Base-by-base conservation (phyloP, 177 flowering plant species). In the Tripterygium wilfordii region DNA sequence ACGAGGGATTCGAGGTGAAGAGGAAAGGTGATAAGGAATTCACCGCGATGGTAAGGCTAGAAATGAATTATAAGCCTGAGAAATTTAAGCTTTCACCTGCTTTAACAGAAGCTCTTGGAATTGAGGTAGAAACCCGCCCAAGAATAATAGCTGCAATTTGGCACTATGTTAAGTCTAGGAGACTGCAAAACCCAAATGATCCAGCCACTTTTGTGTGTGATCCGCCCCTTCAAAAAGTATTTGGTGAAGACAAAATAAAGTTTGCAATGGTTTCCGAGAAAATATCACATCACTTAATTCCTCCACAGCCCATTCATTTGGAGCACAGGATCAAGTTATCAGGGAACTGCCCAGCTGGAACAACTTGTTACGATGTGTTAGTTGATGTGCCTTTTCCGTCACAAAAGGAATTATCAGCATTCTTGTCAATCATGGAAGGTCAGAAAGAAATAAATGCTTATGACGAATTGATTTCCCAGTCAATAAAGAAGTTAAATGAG, bases 1-100 rank as follows among this genome's bases (percentile, higher is more conserved):
- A 77, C 16, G 97, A 90, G 49, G 97, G 96, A 9, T 90, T 90
- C 62, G 97, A 90, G 73, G 81, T 90, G 31, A 88, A 75, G 66
- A 71, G 95, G 32, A 88, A 76, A 66, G 98, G 98, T 30, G 84
- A 90, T 41, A 84, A 83, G 71, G 95, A 90, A 60, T 90, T 85
- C 51, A 70, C 65, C 25, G 85, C 62, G 15, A 71, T 56, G 36
- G 64, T 90, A 45, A 66, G 88, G 16, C 47, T 90, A 15, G 96
- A 90, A 48, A 80, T 90, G 89, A 90, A 85, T 63, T 75, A 88
- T 42, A 38, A 58, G 23, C 95, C 96, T 25, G 95, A 88, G 49
- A 88, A 81, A 59, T 85, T 67, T 49, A 85, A 71, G 56, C 78
- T 88, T 39, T 90, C 91, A 8, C 69, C 83, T 5, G 69, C 77